Evolutionary conservation across 306 rosid species (phyloP), one percentile per base, ranked within the genome.

Genomic region (Astragalus membranaceus): DNA sequence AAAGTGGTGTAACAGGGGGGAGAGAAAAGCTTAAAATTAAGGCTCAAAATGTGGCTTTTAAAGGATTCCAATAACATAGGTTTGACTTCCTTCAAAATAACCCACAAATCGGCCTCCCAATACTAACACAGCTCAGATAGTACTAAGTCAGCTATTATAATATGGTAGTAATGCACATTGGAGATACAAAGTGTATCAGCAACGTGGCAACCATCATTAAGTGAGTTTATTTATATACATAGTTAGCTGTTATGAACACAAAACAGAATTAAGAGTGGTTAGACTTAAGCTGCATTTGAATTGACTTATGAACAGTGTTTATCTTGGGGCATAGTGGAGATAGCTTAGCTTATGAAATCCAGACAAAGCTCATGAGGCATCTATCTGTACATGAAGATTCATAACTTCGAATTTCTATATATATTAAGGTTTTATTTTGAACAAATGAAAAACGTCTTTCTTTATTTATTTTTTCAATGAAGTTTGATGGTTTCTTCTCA

Each of bases 51-150:
- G 50, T 12, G 37, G 13, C 46, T 64, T 77, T 70, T 50, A 33
- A 33, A 10, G 66, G 75, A 63, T 63, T 74, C 16, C 43, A 67
- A 76, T 12, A 44, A 60, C 46, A 36, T 44, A 69, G 42, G 36
- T 68, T 80, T 72, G 75, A 79, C 80, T 79, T 78, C 16, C 14
- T 11, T 44, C 69, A 14, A 63, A 57, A 58, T 66, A 82, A 78
- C 78, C 75, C 66, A 69, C 75, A 78, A 67, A 65, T 72, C 75
- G 36, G 83, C 72, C 72, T 64, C 69, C 75, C 47, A n/a, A n/a
- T n/a, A 64, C 74, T 62, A 71, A 80, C 87, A 75, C 80, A 77
- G 86, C 78, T 82, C 64, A 79, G 74, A 70, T 70, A 63, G 48
- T 20, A 20, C 23, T 1, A 20, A 63, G 48, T 30, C 39, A 53